A percentile compares a stretch with the other conserved stretches of the same genome.
phyloP scores from a whole-genome alignment of 2,329 filamentous ascomycete genomes.

The Epichloe scottii region DNA sequence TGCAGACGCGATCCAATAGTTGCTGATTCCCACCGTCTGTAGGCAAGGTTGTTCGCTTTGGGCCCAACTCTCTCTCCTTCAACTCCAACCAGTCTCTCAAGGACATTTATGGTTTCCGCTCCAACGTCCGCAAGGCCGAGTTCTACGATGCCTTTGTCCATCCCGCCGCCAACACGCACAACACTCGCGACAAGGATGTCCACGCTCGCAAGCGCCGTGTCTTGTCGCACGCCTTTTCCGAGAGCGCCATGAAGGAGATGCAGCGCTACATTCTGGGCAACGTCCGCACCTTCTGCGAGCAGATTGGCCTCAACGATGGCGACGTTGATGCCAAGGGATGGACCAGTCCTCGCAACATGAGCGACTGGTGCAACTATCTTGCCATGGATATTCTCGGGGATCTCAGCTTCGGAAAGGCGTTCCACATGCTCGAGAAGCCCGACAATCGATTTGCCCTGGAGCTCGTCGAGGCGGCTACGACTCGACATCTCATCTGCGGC shows the following conservation, averaged over 20 bases:
- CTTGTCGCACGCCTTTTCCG: constrained; percentile 59
- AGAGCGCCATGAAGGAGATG: constrained; percentile 53
- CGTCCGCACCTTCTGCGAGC: constrained; percentile 52
- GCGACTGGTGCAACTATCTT: constrained; percentile 48
- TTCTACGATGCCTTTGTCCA: constrained; percentile 66
- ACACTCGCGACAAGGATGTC: constrained; percentile 52
- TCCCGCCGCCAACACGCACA: constrained; percentile 61
- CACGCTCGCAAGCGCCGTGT: constrained; percentile 62
- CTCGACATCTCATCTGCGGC: constrained; percentile 57
- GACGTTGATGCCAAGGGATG: constrained; percentile 40
- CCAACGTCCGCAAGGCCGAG: constrained; percentile 54
- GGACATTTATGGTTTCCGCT: constrained; percentile 51
- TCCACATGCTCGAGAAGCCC: constrained; percentile 45
- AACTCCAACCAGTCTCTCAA: constrained; percentile 59
- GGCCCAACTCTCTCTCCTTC: constrained; percentile 65
- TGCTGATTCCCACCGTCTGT: neutral
- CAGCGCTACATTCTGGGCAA: constrained; percentile 55
- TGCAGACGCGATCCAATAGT: neutral
- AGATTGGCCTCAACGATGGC: constrained; percentile 32
- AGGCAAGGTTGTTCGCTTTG: constrained; percentile 62
- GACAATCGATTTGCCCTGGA: constrained; percentile 55
- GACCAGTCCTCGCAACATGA: constrained; percentile 48
- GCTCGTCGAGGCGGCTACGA: constrained; percentile 54
- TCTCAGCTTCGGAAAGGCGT: constrained; percentile 48
- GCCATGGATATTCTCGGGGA: constrained; percentile 52